phyloP scores from a whole-genome alignment of 495 filamentous ascomycete genomes.

The Barbatosphaeria neglecta region DNA sequence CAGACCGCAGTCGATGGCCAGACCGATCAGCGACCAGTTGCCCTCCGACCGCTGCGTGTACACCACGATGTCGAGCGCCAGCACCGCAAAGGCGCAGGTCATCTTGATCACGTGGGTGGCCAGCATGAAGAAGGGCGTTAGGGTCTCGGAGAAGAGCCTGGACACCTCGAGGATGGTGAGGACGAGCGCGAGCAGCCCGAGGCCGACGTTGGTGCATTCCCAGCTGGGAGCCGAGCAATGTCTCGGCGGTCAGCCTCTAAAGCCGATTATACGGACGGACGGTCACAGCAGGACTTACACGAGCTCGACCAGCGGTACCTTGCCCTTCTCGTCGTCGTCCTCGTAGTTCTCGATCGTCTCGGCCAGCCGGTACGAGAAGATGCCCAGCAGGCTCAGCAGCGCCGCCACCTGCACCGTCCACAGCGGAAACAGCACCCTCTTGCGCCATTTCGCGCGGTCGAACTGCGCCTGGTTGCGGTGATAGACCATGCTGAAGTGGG shows the following conservation, averaged over 20 bases:
- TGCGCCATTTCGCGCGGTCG: constrained; percentile 28
- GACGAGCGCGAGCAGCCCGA: constrained; percentile 27
- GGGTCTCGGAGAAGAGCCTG: constrained; percentile 25
- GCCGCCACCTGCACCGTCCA: constrained; percentile 29
- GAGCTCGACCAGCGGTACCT: constrained; percentile 30
- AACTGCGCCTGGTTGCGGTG: constrained; percentile 33
- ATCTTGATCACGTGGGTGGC: constrained; percentile 33
- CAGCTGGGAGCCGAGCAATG: constrained; percentile 27
- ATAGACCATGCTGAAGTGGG: constrained; percentile 11
- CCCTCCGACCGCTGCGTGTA: constrained; percentile 22
- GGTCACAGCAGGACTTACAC: too few relatives aligned
- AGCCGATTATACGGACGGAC: too few relatives aligned
- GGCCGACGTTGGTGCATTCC: constrained; percentile 32
- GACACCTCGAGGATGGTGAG: constrained; percentile 29
- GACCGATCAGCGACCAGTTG: constrained; percentile 29
- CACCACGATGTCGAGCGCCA: constrained; percentile 33
- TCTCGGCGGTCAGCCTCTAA: too few relatives aligned
- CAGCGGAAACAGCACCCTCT: constrained; percentile 23
- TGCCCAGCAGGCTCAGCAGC: constrained; percentile 28
- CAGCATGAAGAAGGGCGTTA: constrained; percentile 34
- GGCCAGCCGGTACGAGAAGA: constrained; percentile 36
- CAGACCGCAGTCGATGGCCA: constrained; percentile 28
- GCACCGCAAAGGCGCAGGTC: constrained; percentile 23
- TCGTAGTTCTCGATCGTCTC: constrained; percentile 27
- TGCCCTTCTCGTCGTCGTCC: constrained; percentile 20